phyloP scores from a whole-genome alignment of 208 protist genomes.

The Wallacemonas sp. region DNA sequence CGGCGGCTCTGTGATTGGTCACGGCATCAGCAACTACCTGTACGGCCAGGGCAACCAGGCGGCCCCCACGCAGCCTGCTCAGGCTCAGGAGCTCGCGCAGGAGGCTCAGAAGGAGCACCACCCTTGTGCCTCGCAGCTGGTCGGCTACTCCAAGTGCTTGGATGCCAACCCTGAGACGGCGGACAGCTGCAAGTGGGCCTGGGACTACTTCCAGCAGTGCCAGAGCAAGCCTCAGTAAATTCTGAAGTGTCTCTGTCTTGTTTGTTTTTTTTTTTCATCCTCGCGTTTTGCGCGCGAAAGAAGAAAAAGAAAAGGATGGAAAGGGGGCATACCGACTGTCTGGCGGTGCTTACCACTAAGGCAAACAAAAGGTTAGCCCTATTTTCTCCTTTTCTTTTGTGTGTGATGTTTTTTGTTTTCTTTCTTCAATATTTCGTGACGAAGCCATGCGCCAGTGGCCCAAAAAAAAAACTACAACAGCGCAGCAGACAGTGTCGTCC shows the following conservation, averaged over 20 bases:
- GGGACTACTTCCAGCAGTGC: conserved; percentile 68
- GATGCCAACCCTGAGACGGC: conserved; percentile 42
- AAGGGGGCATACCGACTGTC: too few species aligned
- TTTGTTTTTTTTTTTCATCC: conserved; percentile 1
- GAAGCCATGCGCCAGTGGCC: too few species aligned
- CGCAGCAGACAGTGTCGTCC: background rate
- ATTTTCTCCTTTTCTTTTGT: conserved; percentile 17
- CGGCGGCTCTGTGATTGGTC: conserved; percentile 50
- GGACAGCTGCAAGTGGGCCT: conserved; percentile 74
- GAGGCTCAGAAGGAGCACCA: conserved; percentile 36
- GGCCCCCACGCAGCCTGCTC: conserved; percentile 42
- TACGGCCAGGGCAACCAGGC: conserved; percentile 41
- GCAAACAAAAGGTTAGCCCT: too few species aligned
- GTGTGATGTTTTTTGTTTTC: conserved; percentile 7
- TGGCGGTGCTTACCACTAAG: too few species aligned
- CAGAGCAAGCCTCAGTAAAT: conserved; percentile 26
- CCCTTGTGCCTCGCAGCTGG: conserved; percentile 49
- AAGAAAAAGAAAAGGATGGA: conserved; percentile 1
- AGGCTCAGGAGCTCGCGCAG: conserved; percentile 48
- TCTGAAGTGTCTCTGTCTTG: background rate
- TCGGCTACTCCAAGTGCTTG: conserved; percentile 63
- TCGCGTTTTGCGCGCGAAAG: too few species aligned
- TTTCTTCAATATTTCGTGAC: too few species aligned
- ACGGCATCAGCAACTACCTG: conserved; percentile 62
- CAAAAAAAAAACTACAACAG: background rate